Evolutionary conservation across 2,329 filamentous ascomycete genomes (phyloP).

Genomic region (Colletotrichum lentis): DNA sequence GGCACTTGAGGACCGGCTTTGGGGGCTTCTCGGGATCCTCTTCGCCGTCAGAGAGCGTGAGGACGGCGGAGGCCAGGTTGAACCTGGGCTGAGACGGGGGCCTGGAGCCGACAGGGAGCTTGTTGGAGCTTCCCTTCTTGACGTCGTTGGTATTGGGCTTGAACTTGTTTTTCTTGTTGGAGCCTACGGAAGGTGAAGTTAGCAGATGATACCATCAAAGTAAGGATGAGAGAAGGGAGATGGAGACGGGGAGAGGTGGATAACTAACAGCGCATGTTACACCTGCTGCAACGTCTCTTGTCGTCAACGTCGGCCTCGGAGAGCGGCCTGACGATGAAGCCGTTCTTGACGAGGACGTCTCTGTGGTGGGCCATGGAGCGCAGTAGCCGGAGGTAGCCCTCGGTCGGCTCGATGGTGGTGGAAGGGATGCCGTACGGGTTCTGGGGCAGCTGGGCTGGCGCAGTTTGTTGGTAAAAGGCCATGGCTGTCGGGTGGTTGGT

Average conservation of each 20-base stretch:
- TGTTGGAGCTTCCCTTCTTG: slow-evolving; percentile 1
- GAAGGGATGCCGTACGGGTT: slow-evolving; percentile 31
- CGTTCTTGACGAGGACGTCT: slow-evolving; percentile 40
- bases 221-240: background rate
- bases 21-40: slow-evolving; percentile 16
- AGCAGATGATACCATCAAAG: background rate
- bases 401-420: slow-evolving; percentile 37
- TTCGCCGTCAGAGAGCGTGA: slow-evolving; percentile 8
- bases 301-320: slow-evolving; percentile 42
- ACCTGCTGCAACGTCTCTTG: slow-evolving; percentile 46
- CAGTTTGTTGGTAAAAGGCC: background rate
- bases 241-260: too few relatives aligned
- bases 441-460: background rate
- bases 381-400: slow-evolving; percentile 39
- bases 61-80: background rate
- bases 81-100: slow-evolving; percentile 13
- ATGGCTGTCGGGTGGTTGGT: background rate
- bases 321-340: slow-evolving; percentile 44
- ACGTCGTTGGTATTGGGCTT: slow-evolving; percentile 8
- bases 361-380: slow-evolving; percentile 37
- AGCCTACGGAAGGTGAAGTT: slow-evolving; percentile 10
- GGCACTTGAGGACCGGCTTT: slow-evolving; percentile 41
- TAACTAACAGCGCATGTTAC: slow-evolving; percentile 39
- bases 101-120: background rate
- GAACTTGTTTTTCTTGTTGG: slow-evolving; percentile 31